phyloP scores from a whole-genome alignment of 768 basidiomycete species.

The Sporobolomyces pararoseus region DNA sequence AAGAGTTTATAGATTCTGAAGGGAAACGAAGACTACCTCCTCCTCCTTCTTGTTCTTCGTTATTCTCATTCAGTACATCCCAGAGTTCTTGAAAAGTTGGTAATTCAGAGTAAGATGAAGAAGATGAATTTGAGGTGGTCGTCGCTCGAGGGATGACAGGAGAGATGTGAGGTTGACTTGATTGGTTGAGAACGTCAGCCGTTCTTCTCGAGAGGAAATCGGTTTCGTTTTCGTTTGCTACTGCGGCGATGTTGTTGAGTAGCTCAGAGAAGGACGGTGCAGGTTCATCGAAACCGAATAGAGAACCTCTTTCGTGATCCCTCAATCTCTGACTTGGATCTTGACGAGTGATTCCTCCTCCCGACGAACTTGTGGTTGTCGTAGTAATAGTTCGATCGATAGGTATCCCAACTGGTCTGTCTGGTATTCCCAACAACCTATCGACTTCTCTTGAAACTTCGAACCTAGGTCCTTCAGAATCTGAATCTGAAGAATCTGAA shows the following conservation, averaged over 20 bases:
- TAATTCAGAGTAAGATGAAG: not conserved
- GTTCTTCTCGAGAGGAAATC: no score
- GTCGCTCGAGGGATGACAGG: no score
- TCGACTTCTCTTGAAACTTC: no score
- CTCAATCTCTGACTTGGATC: not conserved
- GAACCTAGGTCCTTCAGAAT: no score
- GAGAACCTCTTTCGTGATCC: constrained; percentile 4
- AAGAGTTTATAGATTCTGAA: not conserved
- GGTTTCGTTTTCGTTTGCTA: no score
- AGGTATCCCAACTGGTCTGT: not conserved
- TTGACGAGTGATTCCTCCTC: not conserved
- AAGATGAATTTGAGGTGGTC: not conserved
- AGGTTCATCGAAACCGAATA: constrained; percentile 16
- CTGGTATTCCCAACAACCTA: no score
- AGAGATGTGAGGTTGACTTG: no score
- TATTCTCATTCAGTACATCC: not conserved
- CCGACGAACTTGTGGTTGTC: not conserved
- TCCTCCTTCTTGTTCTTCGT: constrained; percentile 2
- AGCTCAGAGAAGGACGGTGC: constrained; percentile 3
- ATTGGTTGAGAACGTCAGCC: no score
- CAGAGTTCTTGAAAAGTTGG: constrained; percentile 24
- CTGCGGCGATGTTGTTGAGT: constrained; percentile 1
- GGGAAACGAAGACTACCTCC: no score
- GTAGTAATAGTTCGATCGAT: not conserved
- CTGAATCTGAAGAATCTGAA: not conserved